These are phyloP conservation scores for Carex kokanica DNA, from an alignment of 176 grass and related monocot genomes.

Conservation along the genomic window DNA sequence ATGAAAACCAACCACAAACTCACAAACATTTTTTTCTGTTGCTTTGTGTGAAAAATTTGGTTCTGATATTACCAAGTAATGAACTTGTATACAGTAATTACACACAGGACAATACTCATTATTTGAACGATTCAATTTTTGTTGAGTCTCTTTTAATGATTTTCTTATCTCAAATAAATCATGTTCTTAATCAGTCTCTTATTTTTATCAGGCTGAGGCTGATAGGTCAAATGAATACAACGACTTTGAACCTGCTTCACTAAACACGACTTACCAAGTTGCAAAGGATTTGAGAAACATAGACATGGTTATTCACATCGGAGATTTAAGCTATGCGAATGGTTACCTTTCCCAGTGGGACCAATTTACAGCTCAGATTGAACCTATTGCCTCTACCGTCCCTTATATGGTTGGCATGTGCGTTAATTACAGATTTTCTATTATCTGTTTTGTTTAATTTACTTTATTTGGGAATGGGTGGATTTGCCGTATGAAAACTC, in stretches of 20 bases:
- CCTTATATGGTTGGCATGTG: constrained; percentile 92
- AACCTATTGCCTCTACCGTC: constrained; percentile 71
- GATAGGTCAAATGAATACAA: constrained; percentile 89
- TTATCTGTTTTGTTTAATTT: constrained; percentile 6
- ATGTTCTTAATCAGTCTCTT: not conserved
- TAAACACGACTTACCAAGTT: constrained; percentile 85
- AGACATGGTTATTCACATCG: constrained; percentile 82
- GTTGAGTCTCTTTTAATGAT: not conserved
- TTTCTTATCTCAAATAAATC: not conserved
- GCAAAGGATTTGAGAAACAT: constrained; percentile 79
- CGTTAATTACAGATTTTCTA: not conserved
- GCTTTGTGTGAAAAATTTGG: not conserved
- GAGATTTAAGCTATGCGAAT: constrained; percentile 76
- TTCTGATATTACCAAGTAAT: not conserved
- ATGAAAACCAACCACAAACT: not conserved
- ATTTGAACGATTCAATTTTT: not conserved
- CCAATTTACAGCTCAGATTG: constrained; percentile 86
- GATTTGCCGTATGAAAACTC: not conserved
- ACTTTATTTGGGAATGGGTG: not conserved
- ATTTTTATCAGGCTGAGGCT: constrained; percentile 52
- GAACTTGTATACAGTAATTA: not conserved
- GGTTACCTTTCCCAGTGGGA: constrained; percentile 97
- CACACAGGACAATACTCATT: not conserved
- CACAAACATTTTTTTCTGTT: not conserved
- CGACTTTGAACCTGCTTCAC: constrained; percentile 64